Base-by-base conservation (phyloP, 2,329 filamentous ascomycete genomes). In the Nigrograna mackinnonii region DNA sequence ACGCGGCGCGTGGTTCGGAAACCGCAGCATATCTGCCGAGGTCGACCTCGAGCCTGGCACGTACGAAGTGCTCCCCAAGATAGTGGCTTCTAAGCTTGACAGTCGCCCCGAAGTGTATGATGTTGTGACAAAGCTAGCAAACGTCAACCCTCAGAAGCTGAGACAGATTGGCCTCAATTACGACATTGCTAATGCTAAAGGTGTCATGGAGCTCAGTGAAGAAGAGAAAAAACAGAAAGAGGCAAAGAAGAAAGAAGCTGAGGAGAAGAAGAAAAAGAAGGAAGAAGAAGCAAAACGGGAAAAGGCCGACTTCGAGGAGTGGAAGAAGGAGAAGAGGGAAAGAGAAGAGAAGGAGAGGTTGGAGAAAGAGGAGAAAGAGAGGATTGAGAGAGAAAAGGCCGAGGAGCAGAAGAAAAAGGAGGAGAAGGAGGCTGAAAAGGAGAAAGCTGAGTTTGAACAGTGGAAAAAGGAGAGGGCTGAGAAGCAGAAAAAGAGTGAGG, bases 1-100 rank as follows among this genome's bases (percentile, higher is more conserved):
- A 34, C 46, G 75, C 54, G 46, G 78, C 61, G 54, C 74, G 65
- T 66, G 60, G 53, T 74, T 74, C 60, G 87, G 89, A 75, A 82
- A 76, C 12, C 83, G 89, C 6, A 87, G 85, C 4, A 84, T 91
- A 37, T 90, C 85, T 36, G 83, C 88, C 2, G 89, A 94, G 62
- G 77, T 92, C 14, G 77, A 85, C 20, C 79, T 94, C 31, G 80
- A 87, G 17, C 79, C 84, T 0, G 89, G 89, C 5, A 80, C 78
- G 24, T 94, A 94, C 66, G 81, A 82, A 19, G 80, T 95, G 4
- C 73, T 89, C 14, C 79, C 91, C 61, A 89, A 87, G 58, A 78
- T 92, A 38, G 82, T 83, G 3, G 87, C 87, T 1, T 75, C 75
- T 22, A 79, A 84, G 13, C 51, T 70, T 26, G 48, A 64, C 4